phyloP scores from a whole-genome alignment of 306 rosid species.

The Astragalus membranaceus region DNA sequence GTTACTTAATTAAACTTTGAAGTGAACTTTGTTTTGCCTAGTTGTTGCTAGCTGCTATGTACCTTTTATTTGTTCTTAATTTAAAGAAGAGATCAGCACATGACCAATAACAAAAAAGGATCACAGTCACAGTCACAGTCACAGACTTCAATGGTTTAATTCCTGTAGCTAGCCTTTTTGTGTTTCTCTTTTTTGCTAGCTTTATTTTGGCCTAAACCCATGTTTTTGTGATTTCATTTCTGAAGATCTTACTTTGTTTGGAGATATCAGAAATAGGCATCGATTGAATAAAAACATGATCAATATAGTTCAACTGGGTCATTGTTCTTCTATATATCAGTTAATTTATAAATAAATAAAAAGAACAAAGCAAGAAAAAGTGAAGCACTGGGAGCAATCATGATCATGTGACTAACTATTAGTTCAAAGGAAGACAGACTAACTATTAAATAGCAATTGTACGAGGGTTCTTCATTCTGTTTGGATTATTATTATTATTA shows the following conservation, averaged over 20 bases:
- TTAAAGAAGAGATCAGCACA: not conserved
- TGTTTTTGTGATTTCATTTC: conserved; percentile 2
- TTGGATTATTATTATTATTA: not conserved
- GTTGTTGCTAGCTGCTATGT: not conserved
- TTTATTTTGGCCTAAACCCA: conserved; percentile 1
- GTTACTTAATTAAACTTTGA: not conserved
- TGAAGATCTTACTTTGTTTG: conserved; percentile 4
- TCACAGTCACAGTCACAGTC: too few relatives aligned
- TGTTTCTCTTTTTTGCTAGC: not conserved
- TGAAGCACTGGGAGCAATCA: too few relatives aligned
- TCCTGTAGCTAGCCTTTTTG: not conserved
- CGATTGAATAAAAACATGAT: not conserved
- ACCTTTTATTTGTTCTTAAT: not conserved
- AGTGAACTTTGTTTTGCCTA: too few relatives aligned
- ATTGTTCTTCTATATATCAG: too few relatives aligned
- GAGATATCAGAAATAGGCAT: not conserved
- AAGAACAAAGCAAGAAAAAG: too few relatives aligned
- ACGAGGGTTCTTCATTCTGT: not conserved
- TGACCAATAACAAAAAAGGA: not conserved
- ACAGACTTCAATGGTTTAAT: not conserved
- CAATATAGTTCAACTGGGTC: not conserved
- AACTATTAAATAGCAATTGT: too few relatives aligned
- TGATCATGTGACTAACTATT: conserved; percentile 18
- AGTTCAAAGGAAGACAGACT: conserved; percentile 8
- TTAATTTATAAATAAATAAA: too few relatives aligned